Conservation (phyloP, 2,329 filamentous ascomycete species). For the Phaeosphaeriaceae sp. region DNA sequence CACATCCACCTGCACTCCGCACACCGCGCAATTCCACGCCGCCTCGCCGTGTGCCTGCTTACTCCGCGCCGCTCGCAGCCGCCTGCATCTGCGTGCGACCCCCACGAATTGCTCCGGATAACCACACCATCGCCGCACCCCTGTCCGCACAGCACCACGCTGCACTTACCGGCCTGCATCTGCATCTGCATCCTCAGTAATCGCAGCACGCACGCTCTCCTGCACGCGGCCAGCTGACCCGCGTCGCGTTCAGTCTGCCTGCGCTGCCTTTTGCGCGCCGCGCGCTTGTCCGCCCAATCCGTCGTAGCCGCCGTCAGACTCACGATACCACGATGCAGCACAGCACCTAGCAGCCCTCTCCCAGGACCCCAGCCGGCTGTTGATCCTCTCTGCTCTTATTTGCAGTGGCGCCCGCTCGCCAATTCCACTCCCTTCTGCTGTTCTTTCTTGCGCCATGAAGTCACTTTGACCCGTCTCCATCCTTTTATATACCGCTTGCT, state of each 20-base stretch:
- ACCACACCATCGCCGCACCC: conserved; percentile 16
- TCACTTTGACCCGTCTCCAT: conserved; percentile 24
- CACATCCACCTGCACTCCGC: background rate
- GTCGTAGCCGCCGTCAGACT: conserved; percentile 32
- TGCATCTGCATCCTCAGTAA: conserved; percentile 2
- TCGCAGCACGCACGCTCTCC: conserved; percentile 7
- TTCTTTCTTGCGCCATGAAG: conserved; percentile 35
- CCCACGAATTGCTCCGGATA: conserved; percentile 32
- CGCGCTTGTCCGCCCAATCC: conserved; percentile 37
- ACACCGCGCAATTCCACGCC: conserved; percentile 9
- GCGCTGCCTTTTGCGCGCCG: conserved; percentile 27
- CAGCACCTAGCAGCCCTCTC: conserved; percentile 29
- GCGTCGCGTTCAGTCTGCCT: conserved; percentile 20
- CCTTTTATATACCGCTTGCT: conserved; percentile 14
- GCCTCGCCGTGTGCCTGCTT: too few relatives aligned
- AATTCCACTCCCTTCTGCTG: conserved; percentile 20
- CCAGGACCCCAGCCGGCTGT: conserved; percentile 35
- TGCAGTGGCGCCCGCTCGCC: conserved; percentile 32
- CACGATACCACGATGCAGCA: conserved; percentile 44
- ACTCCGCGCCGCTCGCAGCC: conserved; percentile 5
- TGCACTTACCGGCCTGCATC: conserved; percentile 19
- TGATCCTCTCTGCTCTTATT: conserved; percentile 36
- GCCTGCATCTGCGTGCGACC: conserved; percentile 7
- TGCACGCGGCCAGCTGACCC: conserved; percentile 30
- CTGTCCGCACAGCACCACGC: conserved; percentile 6